Base-by-base conservation (phyloP, 2,329 filamentous ascomycete genomes). In the Exophiala lecanii-corni region DNA sequence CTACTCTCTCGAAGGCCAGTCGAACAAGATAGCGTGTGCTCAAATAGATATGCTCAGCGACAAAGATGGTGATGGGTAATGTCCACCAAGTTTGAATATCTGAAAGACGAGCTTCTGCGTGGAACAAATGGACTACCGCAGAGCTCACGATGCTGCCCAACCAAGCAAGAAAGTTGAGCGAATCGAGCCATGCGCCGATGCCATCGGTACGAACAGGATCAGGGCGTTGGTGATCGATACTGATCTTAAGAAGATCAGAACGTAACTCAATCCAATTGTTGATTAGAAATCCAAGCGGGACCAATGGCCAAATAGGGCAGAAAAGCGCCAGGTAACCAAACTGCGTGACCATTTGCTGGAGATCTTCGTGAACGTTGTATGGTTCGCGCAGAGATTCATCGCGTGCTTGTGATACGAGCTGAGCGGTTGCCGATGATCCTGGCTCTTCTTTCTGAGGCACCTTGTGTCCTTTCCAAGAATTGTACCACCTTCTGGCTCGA, bases 281-380 rank as follows among this genome's bases (percentile, higher is more conserved):
- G 9, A 36, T 17, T 17, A 36, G 17, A 17, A 36, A 36, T 6
- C 34, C 34, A 20, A 36, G 10, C 5, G 34, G 34, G 5, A 36
- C 34, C 13, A 36, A 13, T 36, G 34, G 34, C 34, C 34, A 36
- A 17, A 36, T 19, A 17, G 34, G 34, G 9, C 13, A 17, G 34
- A 36, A 36, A 5, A 36, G 34, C 9, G 34, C 34, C 13, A 36
- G 17, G 18, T 36, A 36, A 5, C 34, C 34, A 20, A 36, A 36
- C 13, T 36, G 34, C 9, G 34, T 36, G 13, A 36, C 34, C 34
- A 36, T 36, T 17, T 36, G 34, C 34, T 36, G 34, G 18, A 36
- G 16, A 17, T 36, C 34, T 21, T 36, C 34, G 9, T 36, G 34
- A n/a, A 36, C 34, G 18, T 16, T 17, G 34, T 36, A 36, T n/a